These are phyloP conservation scores for Alloascoidea hylecoeti DNA, from an alignment of 805 yeast species.

Conservation along the genomic window DNA sequence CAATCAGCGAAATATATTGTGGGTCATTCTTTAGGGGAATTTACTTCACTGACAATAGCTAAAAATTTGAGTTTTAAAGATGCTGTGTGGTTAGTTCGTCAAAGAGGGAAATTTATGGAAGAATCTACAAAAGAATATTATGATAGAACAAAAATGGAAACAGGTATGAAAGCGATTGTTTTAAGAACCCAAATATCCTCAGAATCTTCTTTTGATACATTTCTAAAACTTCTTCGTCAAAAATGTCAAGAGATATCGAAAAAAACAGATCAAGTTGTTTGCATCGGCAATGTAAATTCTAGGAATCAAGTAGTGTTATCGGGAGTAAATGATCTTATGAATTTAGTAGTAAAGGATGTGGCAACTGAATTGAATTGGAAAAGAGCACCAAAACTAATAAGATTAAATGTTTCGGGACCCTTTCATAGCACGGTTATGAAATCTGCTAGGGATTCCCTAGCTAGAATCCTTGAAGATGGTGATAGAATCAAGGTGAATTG, in stretches of 20 bases:
- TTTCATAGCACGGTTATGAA: constrained; percentile 29
- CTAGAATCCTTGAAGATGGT: constrained; percentile 8
- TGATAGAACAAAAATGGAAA: constrained; percentile 19
- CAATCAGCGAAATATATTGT: constrained; percentile 11
- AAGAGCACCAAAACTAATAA: constrained; percentile 13
- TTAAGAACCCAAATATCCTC: constrained; percentile 12
- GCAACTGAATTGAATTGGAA: constrained; percentile 9
- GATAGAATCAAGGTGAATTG: constrained; percentile 4
- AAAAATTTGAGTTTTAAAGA: constrained; percentile 19
- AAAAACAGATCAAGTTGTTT: constrained; percentile 10
- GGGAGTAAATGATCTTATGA: constrained; percentile 20
- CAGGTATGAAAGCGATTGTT: constrained; percentile 13
- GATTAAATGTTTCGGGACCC: constrained; percentile 32
- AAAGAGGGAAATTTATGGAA: constrained; percentile 30
- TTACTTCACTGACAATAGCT: constrained; percentile 25
- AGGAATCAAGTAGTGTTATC: constrained; percentile 27
- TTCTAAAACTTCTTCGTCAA: constrained; percentile 7
- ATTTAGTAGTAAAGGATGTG: constrained; percentile 11
- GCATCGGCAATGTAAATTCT: constrained; percentile 34
- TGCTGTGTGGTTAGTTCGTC: constrained; percentile 27
- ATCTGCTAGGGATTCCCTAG: constrained; percentile 22
- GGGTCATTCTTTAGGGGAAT: constrained; percentile 42
- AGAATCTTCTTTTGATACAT: not conserved
- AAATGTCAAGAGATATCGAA: constrained; percentile 6
- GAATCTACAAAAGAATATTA: constrained; percentile 24